These are phyloP conservation scores for Aspergillus sp. DNA, from an alignment of 2,329 filamentous ascomycete genomes.

Conservation along the genomic window DNA sequence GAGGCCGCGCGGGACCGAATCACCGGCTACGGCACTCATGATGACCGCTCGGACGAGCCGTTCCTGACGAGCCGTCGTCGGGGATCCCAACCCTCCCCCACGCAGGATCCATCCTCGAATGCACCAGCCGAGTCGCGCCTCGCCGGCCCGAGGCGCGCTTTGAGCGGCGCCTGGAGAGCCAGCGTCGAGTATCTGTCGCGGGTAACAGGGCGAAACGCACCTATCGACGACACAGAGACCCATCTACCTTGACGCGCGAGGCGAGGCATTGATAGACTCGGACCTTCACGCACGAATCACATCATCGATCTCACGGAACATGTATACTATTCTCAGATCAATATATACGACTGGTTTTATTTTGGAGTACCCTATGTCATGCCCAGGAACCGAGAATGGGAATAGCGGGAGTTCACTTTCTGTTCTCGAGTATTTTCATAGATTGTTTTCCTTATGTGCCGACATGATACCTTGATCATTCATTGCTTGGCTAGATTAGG, in stretches of 20 bases:
- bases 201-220: conserved; percentile 15
- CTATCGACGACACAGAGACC: conserved; percentile 13
- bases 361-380: too few species aligned
- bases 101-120: background rate
- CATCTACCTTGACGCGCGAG: conserved; percentile 1
- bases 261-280: background rate
- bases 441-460: too few species aligned
- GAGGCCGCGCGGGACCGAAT: conserved; percentile 20
- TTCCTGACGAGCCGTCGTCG: conserved; percentile 2
- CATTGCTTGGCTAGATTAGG: too few species aligned
- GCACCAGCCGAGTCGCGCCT: conserved; percentile 15
- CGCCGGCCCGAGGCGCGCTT: conserved; percentile 26
- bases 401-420: too few species aligned
- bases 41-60: conserved; percentile 12
- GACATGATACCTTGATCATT: too few species aligned
- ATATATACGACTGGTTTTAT: too few species aligned
- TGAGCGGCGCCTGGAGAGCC: conserved; percentile 25
- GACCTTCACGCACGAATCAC: too few species aligned
- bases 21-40: conserved; percentile 27
- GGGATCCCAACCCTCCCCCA: background rate
- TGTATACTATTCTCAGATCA: too few species aligned
- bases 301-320: too few species aligned
- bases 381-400: too few species aligned
- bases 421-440: too few species aligned
- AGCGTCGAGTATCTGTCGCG: conserved; percentile 23